Percentiles rank a stretch among this genome's conserved stretches.
Conservation (phyloP, 306 rosid genomes). For the Pueraria montana region DNA sequence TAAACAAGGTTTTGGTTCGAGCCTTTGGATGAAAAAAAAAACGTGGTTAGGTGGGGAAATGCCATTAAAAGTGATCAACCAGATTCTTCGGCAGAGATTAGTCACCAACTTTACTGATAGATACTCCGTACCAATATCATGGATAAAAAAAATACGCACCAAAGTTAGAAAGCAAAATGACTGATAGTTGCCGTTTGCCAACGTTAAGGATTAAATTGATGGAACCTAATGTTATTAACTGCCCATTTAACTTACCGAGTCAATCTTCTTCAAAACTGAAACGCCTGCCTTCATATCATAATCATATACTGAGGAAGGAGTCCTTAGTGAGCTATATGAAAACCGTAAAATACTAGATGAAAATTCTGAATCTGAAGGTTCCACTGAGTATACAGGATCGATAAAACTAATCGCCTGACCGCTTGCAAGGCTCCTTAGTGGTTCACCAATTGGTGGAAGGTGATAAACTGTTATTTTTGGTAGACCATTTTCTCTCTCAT, state of each 20-base stretch:
- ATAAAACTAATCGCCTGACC: conserved; percentile 70
- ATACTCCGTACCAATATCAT: too few relatives aligned
- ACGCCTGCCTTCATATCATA: conserved; percentile 81
- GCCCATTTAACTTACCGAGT: conserved; percentile 64
- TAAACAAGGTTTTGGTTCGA: too few relatives aligned
- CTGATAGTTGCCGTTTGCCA: neutral
- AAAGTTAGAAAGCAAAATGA: neutral
- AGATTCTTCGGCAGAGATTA: too few relatives aligned
- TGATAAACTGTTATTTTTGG: conserved; percentile 72
- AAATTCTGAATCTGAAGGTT: conserved; percentile 68
- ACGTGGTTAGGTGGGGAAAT: too few relatives aligned
- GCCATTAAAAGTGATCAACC: too few relatives aligned
- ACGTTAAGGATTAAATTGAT: neutral
- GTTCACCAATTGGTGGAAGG: conserved; percentile 79
- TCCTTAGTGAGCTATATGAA: conserved; percentile 85
- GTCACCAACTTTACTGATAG: too few relatives aligned
- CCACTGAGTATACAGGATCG: conserved; percentile 83
- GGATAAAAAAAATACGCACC: too few relatives aligned
- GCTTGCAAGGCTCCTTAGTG: conserved; percentile 66
- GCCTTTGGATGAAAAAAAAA: too few relatives aligned
- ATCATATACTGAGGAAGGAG: conserved; percentile 85
- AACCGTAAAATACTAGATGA: conserved; percentile 77
- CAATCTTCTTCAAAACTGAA: conserved; percentile 84
- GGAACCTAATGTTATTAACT: neutral
- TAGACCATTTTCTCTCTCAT: conserved; percentile 87